Percentiles rank a stretch among this genome's conserved stretches.
These are phyloP conservation scores for Cichorium intybus DNA, from an alignment of 140 eudicot genomes.

Conservation along the genomic window DNA sequence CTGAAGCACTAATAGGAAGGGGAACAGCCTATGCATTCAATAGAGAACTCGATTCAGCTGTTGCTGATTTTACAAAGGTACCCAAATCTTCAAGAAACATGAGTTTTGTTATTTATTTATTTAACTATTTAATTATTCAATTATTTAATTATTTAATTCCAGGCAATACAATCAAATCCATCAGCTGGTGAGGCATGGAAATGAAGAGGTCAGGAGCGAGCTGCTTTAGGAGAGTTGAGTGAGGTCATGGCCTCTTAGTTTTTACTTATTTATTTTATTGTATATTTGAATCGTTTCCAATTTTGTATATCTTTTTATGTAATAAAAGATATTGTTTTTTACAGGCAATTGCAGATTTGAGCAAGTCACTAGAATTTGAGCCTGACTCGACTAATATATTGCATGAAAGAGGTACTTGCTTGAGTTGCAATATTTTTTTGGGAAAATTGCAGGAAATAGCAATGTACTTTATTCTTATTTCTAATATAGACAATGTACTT, in stretches of 20 bases:
- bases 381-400: conserved; percentile 80
- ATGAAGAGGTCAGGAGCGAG: conserved; percentile 98
- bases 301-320: not conserved
- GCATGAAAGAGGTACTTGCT: conserved; percentile 86
- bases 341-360: conserved; percentile 95
- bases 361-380: conserved; percentile 88
- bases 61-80: too few species aligned
- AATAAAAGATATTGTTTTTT: conserved; percentile 17
- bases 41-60: too few species aligned
- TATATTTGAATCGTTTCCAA: too few species aligned
- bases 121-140: too few species aligned
- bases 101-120: too few species aligned
- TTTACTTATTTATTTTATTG: conserved; percentile 8
- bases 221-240: conserved; percentile 90
- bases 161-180: too few species aligned
- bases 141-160: too few species aligned
- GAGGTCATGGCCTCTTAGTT: conserved; percentile 64
- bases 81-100: too few species aligned
- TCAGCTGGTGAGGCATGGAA: too few species aligned
- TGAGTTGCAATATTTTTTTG: not conserved
- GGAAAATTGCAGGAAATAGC: too few species aligned
- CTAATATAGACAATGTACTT: not conserved
- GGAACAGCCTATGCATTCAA: too few species aligned
- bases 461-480: not conserved
- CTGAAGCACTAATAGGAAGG: too few species aligned